Evolutionary conservation across 139 green algal species (phyloP), one percentile per base, ranked within the genome.

Genomic region (Tetradesmus lagerheimii): DNA sequence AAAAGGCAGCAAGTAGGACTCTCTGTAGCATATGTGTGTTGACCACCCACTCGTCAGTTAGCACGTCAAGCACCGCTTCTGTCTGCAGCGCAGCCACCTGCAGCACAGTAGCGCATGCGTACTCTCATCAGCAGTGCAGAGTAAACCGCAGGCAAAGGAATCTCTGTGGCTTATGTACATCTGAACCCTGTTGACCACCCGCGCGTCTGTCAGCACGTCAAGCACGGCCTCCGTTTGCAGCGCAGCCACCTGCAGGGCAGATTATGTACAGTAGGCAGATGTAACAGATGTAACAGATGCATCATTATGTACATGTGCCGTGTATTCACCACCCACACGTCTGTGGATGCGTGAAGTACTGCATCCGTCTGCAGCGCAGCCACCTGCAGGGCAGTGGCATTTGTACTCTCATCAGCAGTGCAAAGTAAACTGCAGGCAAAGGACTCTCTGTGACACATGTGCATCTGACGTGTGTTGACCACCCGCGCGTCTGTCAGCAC

Each of bases 261-360:
- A n/a, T n/a, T n/a, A n/a, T n/a, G n/a, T n/a, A n/a, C n/a, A n/a
- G n/a, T n/a, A n/a, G n/a, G n/a, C n/a, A n/a, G n/a, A n/a, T n/a
- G n/a, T n/a, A 12, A 16, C n/a, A n/a, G n/a, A 62, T 20, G 47
- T 14, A 18, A 14, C 47, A 62, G 20, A 8, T 8, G 4, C n/a
- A n/a, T n/a, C n/a, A n/a, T n/a, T n/a, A n/a, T n/a, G n/a, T n/a
- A n/a, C n/a, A n/a, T n/a, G n/a, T n/a, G n/a, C n/a, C n/a, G n/a
- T n/a, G 95, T 97, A 90, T 96, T 94, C n/a, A 98, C 86, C 2
- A 98, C 92, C 96, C 96, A 98, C 90, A 98, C 95, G 45, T 98
- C 96, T 14, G 92, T 95, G 34, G 92, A 85, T 29, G 95, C 80
- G 85, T 98, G 96, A 77, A 98, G 89, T 12, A 97, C 89, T 0